These are phyloP conservation scores for Santalum album DNA, from an alignment of 164 flowering plant genomes.

Conservation along the genomic window DNA sequence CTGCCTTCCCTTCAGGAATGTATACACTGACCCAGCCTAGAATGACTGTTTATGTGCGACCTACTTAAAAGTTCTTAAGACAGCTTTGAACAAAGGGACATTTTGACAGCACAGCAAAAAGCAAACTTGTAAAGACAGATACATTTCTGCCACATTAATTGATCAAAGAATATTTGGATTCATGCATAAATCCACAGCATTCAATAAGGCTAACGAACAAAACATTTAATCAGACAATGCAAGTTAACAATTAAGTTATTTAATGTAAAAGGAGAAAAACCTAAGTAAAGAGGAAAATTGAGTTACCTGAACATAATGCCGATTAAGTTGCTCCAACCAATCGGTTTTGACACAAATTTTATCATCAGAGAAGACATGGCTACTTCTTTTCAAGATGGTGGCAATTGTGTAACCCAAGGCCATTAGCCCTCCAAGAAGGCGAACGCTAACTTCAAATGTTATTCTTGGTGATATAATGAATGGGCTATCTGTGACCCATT, in stretches of 20 bases:
- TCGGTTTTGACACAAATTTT: conserved; percentile 82
- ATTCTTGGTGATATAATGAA: conserved; percentile 96
- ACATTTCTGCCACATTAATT: no score
- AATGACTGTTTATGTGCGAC: no score
- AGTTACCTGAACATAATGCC: conserved; percentile 78
- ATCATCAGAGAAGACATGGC: conserved; percentile 77
- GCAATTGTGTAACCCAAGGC: conserved; percentile 98
- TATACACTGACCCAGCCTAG: no score
- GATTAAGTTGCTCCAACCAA: conserved; percentile 87
- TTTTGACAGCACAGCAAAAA: no score
- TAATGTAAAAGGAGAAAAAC: background rate
- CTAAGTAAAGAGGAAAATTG: background rate
- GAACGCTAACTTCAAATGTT: conserved; percentile 94
- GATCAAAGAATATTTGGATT: no score
- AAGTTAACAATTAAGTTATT: background rate
- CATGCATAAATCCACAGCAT: no score
- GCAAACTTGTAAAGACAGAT: no score
- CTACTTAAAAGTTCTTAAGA: no score
- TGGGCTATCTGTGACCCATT: conserved; percentile 91
- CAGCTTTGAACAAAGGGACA: no score
- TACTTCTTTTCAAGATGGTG: conserved; percentile 82
- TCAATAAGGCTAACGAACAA: background rate
- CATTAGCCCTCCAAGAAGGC: conserved; percentile 98
- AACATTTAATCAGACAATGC: background rate
- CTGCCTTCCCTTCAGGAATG: no score